phyloP scores from a whole-genome alignment of 371 early-diverging fungal species.

The Lichtheimia corymbifera region DNA sequence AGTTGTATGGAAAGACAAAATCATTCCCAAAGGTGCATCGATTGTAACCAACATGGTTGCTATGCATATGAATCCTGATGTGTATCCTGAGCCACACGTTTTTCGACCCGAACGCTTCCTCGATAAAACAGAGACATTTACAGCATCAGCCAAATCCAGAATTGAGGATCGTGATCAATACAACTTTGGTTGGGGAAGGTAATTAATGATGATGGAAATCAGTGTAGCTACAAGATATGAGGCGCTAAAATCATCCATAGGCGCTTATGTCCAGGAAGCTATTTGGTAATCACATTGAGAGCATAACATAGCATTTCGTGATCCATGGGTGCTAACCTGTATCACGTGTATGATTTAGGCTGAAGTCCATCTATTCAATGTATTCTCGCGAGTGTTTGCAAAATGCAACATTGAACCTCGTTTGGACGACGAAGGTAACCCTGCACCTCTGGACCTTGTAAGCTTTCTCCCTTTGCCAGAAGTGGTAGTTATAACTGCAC shows the following conservation, averaged over 20 bases:
- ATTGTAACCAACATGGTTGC: constrained; percentile 23
- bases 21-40: constrained; percentile 35
- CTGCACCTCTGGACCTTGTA: not conserved
- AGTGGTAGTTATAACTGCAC: no score
- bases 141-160: constrained; percentile 10
- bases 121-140: constrained; percentile 12
- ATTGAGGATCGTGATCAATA: constrained; percentile 17
- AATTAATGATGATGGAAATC: not conserved
- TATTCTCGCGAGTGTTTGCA: constrained; percentile 10
- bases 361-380: constrained; percentile 15
- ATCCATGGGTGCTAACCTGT: not conserved
- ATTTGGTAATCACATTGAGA: constrained; percentile 10
- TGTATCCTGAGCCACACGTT: constrained; percentile 12
- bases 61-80: constrained; percentile 18
- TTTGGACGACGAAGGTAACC: constrained; percentile 3
- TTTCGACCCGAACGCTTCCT: constrained; percentile 30
- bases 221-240: not conserved
- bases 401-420: constrained; percentile 12
- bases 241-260: not conserved
- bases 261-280: constrained; percentile 19
- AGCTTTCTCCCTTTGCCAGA: not conserved
- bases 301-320: not conserved
- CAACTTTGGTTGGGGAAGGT: constrained; percentile 22
- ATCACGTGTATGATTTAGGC: not conserved
- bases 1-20: no score